A percentile compares a stretch with the other conserved stretches of the same genome.
Evolutionary conservation across 495 filamentous ascomycete species (phyloP).

Genomic region (Tuber magnatum): DNA sequence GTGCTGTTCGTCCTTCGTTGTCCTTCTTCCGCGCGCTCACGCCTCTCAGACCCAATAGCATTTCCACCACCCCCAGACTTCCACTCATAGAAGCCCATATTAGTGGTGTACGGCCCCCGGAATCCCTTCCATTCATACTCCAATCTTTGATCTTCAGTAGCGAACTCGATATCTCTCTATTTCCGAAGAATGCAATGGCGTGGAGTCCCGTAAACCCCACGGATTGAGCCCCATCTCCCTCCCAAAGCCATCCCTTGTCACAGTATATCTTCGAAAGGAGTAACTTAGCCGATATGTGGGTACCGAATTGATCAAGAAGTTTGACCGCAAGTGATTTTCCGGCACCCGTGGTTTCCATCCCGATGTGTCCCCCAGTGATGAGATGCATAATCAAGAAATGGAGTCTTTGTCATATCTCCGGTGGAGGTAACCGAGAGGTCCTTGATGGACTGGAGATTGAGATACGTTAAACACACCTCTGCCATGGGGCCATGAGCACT

Average conservation of each 20-base stretch:
- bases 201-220: too few species aligned
- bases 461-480: not conserved
- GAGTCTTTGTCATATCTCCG: not conserved
- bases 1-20: conserved; percentile 35
- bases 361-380: not conserved
- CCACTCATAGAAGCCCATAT: conserved; percentile 38
- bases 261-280: not conserved
- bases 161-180: not conserved
- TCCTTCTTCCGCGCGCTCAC: not conserved
- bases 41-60: too few species aligned
- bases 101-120: conserved; percentile 41
- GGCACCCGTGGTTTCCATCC: not conserved
- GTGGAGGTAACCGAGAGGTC: not conserved
- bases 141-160: conserved; percentile 30
- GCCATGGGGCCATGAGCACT: not conserved
- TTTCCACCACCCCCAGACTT: too few species aligned
- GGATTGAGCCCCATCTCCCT: too few species aligned
- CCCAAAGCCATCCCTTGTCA: too few species aligned
- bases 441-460: not conserved
- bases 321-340: not conserved
- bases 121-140: conserved; percentile 40
- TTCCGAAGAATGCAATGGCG: too few species aligned
- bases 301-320: not conserved
- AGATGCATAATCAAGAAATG: not conserved
- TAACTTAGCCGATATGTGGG: not conserved